A percentile compares a stretch with the other conserved stretches of the same genome.
These are phyloP conservation scores for Trifolium fragiferum DNA, from an alignment of 306 rosid genomes.

Conservation along the genomic window DNA sequence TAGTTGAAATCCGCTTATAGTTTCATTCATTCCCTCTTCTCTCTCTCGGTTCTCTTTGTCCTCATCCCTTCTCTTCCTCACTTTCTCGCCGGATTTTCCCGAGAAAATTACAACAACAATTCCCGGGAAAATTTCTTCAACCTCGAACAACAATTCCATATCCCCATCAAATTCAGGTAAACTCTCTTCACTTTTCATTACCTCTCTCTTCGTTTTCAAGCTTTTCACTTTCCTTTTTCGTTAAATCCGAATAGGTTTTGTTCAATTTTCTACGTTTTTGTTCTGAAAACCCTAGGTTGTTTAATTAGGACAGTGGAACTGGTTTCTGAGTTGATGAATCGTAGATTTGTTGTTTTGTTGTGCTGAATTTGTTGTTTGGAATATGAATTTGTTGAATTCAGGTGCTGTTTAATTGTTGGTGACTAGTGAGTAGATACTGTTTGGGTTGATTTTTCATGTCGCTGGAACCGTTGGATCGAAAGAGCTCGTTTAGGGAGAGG, in stretches of 20 bases:
- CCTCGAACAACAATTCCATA: background rate
- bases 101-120: background rate
- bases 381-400: constrained; percentile 3
- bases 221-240: background rate
- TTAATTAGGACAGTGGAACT: background rate
- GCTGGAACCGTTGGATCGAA: constrained; percentile 74
- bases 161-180: background rate
- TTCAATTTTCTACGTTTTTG: background rate
- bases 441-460: constrained; percentile 80
- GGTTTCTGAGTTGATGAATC: background rate
- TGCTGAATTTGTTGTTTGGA: background rate
- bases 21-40: background rate
- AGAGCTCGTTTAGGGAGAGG: constrained; percentile 94
- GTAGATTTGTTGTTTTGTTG: background rate
- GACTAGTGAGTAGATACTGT: background rate
- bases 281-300: background rate
- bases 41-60: constrained; percentile 1
- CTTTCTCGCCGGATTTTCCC: constrained; percentile 18
- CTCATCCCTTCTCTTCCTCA: background rate
- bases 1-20: constrained; percentile 25
- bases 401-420: background rate
- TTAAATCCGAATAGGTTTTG: background rate
- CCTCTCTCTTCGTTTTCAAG: background rate
- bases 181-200: background rate
- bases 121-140: background rate